Conservation (phyloP, 208 protist genomes). For the Porcisia deanei region DNA sequence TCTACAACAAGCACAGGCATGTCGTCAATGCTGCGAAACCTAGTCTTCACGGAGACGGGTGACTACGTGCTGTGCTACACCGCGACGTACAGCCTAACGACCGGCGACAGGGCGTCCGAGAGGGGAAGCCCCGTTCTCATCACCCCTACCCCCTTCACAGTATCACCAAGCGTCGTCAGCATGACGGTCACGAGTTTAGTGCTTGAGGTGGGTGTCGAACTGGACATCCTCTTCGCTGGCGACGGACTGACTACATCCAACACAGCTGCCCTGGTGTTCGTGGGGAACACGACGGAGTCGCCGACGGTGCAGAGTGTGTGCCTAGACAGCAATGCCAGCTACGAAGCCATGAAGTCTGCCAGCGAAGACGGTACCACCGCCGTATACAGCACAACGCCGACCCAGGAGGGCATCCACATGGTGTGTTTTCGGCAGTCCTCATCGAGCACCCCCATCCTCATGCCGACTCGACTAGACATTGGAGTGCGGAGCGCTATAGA, state of each 20-base stretch:
- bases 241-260: constrained; percentile 44
- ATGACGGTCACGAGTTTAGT: constrained; percentile 50
- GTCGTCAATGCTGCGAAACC: constrained; percentile 33
- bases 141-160: constrained; percentile 54
- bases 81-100: constrained; percentile 28
- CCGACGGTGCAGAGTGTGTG: constrained; percentile 43
- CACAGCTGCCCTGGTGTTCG: constrained; percentile 58
- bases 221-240: constrained; percentile 58
- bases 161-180: constrained; percentile 45
- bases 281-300: constrained; percentile 17
- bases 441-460: constrained; percentile 24
- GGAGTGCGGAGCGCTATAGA: constrained; percentile 38
- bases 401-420: constrained; percentile 47
- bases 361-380: constrained; percentile 45
- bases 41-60: constrained; percentile 47
- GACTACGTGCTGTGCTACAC: constrained; percentile 83
- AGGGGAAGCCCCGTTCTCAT: constrained; percentile 35
- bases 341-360: constrained; percentile 37
- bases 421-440: constrained; percentile 55
- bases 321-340: constrained; percentile 23
- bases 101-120: neutral
- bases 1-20: constrained; percentile 23
- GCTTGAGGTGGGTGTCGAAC: constrained; percentile 41
- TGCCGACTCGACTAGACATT: constrained; percentile 42
- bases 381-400: constrained; percentile 53